Evolutionary conservation across 176 grass and related monocot genomes (phyloP), one percentile per base, ranked within the genome.

Genomic region (Bothriochloa decipiens): DNA sequence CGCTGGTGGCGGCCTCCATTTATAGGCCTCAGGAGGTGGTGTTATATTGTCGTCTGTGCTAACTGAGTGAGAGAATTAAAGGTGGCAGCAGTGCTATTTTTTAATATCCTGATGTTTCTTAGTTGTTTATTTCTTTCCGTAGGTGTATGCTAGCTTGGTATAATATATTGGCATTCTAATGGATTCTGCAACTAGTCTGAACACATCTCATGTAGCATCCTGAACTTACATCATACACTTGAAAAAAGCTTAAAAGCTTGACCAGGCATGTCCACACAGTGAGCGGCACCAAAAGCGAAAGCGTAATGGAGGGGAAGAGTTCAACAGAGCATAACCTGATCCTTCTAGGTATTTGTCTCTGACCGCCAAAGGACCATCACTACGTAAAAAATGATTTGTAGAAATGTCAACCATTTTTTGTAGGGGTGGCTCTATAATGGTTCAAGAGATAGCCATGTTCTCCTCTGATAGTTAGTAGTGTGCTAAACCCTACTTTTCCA

Each of bases 1-100:
- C 4, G 42, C 68, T 58, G 52, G 32, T 65, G 78, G 16, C 8
- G 65, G 72, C 14, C 55, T 82, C 72, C 23, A 72, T 89, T 89
- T 89, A 89, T 82, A 89, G 83, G 65, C 72, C 32, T 11, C n/a
- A 25, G 57, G 57, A 2, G 58, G 10, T 58, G 52, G 16, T 17
- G 55, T 23, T 20, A 0, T 58, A 2, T 58, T 58, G 22, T 6
- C 4, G 22, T 6, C 4, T 12, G n/a, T 61, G n/a, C 11, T 61
- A 12, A 10, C 23, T 12, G 58, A 62, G 58, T 25, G 58, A 62
- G 57, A 60, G 8, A 62, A 61, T 1, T 62, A 62, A 62, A 62
- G n/a, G 58, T 62, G 58, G 23, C 57, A 62, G 58, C 58, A 62
- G 22, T 62, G n/a, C 58, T 62, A 22, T 61, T 61, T 11, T 22